Evolutionary conservation across 768 basidiomycete species (phyloP).

Genomic region (Auriscalpium orientale): DNA sequence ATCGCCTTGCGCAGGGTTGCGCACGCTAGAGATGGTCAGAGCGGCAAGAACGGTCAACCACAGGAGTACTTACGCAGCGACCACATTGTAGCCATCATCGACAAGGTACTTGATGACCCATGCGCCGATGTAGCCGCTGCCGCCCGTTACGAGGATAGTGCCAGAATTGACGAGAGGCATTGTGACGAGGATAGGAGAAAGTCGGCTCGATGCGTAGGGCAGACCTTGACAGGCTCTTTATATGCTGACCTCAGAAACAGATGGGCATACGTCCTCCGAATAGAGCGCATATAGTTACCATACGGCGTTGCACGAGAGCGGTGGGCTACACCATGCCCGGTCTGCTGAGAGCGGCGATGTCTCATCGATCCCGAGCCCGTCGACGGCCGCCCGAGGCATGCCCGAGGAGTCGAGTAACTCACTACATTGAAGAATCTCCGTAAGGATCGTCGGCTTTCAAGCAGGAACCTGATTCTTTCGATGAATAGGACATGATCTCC

Average conservation of each 20-base stretch:
- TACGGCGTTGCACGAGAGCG: too few species aligned
- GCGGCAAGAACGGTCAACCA: background rate
- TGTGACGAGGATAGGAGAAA: background rate
- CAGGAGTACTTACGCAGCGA: background rate
- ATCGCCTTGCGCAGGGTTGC: background rate
- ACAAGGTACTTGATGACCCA: background rate
- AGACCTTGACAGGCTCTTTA: background rate
- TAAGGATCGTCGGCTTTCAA: too few species aligned
- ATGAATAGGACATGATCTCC: too few species aligned
- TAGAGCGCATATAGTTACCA: too few species aligned
- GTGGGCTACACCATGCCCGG: too few species aligned
- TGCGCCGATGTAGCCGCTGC: background rate
- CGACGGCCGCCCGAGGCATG: too few species aligned
- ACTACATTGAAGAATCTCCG: too few species aligned
- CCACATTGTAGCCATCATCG: background rate
- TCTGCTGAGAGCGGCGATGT: too few species aligned
- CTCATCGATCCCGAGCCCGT: too few species aligned
- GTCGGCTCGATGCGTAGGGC: background rate
- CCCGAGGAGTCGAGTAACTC: too few species aligned
- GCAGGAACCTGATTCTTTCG: too few species aligned
- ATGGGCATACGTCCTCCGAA: too few species aligned
- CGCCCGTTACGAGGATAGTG: background rate
- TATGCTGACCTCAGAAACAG: background rate
- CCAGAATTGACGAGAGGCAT: background rate
- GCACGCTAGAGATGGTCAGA: background rate